Base-by-base conservation (phyloP, 306 rosid species). In the Fagus sylvatica region DNA sequence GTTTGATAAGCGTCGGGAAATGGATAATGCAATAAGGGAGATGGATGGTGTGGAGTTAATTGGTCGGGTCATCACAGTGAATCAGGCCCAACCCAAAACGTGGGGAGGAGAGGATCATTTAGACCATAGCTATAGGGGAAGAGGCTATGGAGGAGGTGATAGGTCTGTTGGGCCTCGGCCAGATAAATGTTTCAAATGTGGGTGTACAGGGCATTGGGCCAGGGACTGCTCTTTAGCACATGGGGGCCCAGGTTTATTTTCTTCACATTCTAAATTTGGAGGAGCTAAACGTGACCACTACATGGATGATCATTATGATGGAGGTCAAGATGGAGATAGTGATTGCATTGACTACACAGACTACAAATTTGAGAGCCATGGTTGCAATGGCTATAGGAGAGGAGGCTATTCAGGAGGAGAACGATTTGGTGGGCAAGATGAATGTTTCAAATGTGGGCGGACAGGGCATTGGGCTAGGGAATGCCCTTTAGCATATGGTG, bases 391-490 rank as follows among this genome's bases (percentile, higher is more conserved):
- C 28, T 22, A 22, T 22, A 22, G 28, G 28, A 22, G 28, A 22
- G 91, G 83, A 87, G 69, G 88, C 83, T 86, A 81, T 81, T 96
- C 89, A 11, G 85, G 80, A 80, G 93, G 89, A 57, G 96, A 90
- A 57, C 86, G 96, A 88, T 71, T 86, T 60, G 69, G 83, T 30
- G 94, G 98, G 57, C 98, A 90, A 84, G 96, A 96, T 86, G 98
- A 95, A 69, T 91, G 98, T 88, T 96, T 93, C 83, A 93, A 91
- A 77, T 96, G 98, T 79, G 98, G 99, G 46, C 97, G 96, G 60
- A 87, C 96, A 28, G 99, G 99, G 59, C 99, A 96, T 41, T 96
- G 98, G 99, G 99, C 98, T 32, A 87, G 97, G 71, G 99, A 96
- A 74, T 96, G 98, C 72, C 93, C 99, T 72, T 87, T 84, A 71